Conservation (phyloP, 768 basidiomycete genomes). For the Saitozyma podzolica region DNA sequence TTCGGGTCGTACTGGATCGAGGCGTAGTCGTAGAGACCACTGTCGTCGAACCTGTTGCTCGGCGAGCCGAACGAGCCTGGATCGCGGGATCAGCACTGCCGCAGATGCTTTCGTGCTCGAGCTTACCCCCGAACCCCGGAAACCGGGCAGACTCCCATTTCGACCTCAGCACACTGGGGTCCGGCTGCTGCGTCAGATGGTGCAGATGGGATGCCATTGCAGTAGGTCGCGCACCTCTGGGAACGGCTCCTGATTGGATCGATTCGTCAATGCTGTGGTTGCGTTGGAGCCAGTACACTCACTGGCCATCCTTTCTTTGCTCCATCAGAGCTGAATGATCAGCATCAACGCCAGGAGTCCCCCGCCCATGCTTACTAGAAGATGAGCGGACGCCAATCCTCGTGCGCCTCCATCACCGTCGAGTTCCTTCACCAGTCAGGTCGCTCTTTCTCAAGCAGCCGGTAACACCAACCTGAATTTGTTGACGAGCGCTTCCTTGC, state of each 20-base stretch:
- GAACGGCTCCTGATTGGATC: constrained; percentile 30
- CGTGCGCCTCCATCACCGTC: constrained; percentile 44
- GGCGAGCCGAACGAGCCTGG: not conserved
- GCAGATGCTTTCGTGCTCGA: no score
- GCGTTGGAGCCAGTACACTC: constrained; percentile 2
- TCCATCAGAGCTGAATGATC: constrained; percentile 28
- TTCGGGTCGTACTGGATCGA: constrained; percentile 7
- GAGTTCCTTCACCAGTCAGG: constrained; percentile 36
- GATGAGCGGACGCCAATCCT: constrained; percentile 46
- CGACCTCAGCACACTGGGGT: constrained; percentile 12
- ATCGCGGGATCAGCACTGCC: no score
- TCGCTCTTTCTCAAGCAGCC: no score
- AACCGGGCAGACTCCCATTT: not conserved
- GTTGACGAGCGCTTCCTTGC: constrained; percentile 43
- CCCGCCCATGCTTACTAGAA: constrained; percentile 36
- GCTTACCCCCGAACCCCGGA: constrained; percentile 6
- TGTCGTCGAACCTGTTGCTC: constrained; percentile 13
- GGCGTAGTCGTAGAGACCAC: constrained; percentile 24
- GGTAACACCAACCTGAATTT: constrained; percentile 40
- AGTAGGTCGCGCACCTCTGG: constrained; percentile 19
- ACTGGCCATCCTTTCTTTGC: constrained; percentile 32
- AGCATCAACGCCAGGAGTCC: not conserved
- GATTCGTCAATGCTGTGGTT: constrained; percentile 5
- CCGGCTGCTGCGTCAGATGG: constrained; percentile 15
- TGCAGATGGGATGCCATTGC: not conserved